Base-by-base conservation (phyloP, 108 stramenopile species). In the Licmophora abbreviata region DNA sequence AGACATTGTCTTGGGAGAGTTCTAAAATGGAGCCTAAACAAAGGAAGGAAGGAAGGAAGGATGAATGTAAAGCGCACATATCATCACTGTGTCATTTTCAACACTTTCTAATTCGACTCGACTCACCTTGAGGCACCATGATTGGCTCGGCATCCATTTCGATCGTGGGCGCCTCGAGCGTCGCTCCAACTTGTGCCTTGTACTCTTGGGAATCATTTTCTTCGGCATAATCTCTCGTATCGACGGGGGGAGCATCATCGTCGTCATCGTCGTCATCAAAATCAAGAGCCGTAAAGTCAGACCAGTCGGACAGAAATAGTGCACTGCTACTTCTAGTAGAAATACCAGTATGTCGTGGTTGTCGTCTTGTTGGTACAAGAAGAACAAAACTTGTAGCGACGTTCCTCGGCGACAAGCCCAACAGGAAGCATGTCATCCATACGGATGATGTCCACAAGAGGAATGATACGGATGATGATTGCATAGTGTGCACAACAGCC, bases 141-240 rank as follows among this genome's bases (percentile, higher is more conserved):
- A 88, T 72, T n/a, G 81, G 73, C 21, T 68, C 67, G 22, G 45
- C 69, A 34, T 63, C 58, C 14, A 43, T 54, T 12, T 74, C 72
- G 36, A 79, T 62, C 17, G 58, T 47, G 2, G 83, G 88, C 27
- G 88, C 34, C 3, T 70, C 54, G 26, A 83, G 38, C 1, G 67
- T 42, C 45, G 66, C 51, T 6, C 88, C 88, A 14, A 75, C 59
- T 41, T 63, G 64, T 14, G 88, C 88, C 53, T 89, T 89, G 41
- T 48, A 25, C 30, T 74, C 76, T 31, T 74, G 76, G n/a, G 76
- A 57, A 46, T 89, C 88, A 38, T 89, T 79, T 48, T 89, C 88
- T 42, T 68, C 69, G 48, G 88, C 88, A 51, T 81, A 76, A 6
- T 63, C 68, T 26, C 22, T 51, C 57, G 38, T 25, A 62, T 68